Base-by-base conservation (phyloP, 305 asterid genomes). In the Salvia sclarea region DNA sequence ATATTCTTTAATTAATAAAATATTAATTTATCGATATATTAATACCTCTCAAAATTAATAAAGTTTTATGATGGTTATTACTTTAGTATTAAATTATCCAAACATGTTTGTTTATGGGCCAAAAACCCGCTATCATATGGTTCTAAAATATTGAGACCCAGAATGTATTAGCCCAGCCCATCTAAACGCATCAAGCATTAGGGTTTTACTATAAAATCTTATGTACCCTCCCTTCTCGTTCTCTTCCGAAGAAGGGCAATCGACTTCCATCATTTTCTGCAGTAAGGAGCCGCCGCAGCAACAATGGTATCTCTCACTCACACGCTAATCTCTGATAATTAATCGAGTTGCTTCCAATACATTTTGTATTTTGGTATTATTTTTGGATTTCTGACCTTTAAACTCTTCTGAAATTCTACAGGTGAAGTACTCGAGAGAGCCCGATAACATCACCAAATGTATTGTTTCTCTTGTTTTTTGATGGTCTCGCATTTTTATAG, bases 361-460 rank as follows among this genome's bases (percentile, higher is more conserved):
- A 6, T 40, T 40, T 17, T 37, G 24, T 31, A 13, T 4, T 25
- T 3, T 11, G 13, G 35, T 61, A 21, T 25, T 17, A 44, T 17
- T 70, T 61, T 17, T 14, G 22, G 48, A 18, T 38, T 14, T 65
- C 25, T 60, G 37, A 66, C 18, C 25, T 30, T 25, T 24, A 8
- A 14, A 58, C 33, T 56, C 16, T 64, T n/a, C 35, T 73, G 50
- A 31, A 47, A 9, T 61, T 22, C 1, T 35, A 3, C 75, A 91
- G 97, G 96, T 88, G 89, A 91, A 91, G 85, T 91, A 91, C 78
- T 91, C 97, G 37, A 82, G 73, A 68, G 97, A 91, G 79, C 95
- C 97, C 6, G 91, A 86, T 14, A 91, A 88, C 35, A 75, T 68
- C n/a, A 88, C 97, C 62, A 88, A 91, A 74, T 85, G 97, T 91